Percentiles rank a stretch among this genome's conserved stretches.
phyloP scores from a whole-genome alignment of 352 stramenopile species.

The Phytophthora pseudosyringae region DNA sequence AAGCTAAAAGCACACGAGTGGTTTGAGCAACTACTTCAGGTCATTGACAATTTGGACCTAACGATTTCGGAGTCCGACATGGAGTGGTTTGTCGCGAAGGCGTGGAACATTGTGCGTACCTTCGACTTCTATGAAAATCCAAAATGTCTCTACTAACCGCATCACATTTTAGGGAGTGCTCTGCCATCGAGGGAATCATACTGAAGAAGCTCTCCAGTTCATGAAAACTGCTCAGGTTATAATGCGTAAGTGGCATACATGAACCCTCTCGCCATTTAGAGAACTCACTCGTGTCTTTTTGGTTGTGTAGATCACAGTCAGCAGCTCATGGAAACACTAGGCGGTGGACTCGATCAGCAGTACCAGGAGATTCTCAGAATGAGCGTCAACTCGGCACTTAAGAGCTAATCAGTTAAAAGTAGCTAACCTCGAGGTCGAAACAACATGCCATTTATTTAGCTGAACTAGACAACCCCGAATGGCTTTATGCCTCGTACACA shows the following conservation, averaged over 20 bases:
- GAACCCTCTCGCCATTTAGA: background rate
- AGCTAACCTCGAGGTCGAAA: background rate
- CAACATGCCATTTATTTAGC: constrained; percentile 2
- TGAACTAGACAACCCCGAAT: background rate
- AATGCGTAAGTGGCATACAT: constrained; percentile 41
- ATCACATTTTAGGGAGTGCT: constrained; percentile 40
- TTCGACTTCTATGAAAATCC: background rate
- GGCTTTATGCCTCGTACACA: constrained; percentile 59
- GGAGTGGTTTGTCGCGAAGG: constrained; percentile 79
- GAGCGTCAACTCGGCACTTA: constrained; percentile 13
- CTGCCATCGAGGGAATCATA: constrained; percentile 40
- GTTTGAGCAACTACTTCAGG: constrained; percentile 70
- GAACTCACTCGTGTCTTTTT: constrained; percentile 7
- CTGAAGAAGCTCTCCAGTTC: constrained; percentile 43
- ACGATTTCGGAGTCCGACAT: constrained; percentile 51
- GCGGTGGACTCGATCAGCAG: constrained; percentile 44
- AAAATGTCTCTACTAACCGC: constrained; percentile 6
- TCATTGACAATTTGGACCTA: constrained; percentile 56
- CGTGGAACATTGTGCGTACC: constrained; percentile 75
- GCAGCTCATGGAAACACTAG: constrained; percentile 38
- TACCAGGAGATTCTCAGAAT: constrained; percentile 46
- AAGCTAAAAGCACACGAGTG: constrained; percentile 55
- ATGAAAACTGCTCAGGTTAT: constrained; percentile 52
- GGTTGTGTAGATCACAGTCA: constrained; percentile 39
- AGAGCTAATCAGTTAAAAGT: constrained; percentile 1